A percentile compares a stretch with the other conserved stretches of the same genome.
Conservation (phyloP, 2,329 filamentous ascomycete genomes). For the Fusarium secorum region DNA sequence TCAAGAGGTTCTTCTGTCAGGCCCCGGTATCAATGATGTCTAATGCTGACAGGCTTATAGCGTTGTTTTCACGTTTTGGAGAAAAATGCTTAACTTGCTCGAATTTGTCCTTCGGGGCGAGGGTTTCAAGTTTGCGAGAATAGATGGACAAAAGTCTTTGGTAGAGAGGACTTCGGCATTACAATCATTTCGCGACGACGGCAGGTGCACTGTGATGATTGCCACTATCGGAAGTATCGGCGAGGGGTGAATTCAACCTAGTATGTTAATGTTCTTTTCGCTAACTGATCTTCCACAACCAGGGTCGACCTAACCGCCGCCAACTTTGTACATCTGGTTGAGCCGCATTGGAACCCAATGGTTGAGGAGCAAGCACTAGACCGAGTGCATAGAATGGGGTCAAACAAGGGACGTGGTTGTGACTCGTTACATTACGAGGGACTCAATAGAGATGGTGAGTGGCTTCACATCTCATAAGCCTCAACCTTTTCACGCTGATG, state of each 20-base stretch:
- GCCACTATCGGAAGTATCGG: background rate
- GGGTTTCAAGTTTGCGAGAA: background rate
- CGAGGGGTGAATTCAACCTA: background rate
- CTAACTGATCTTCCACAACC: background rate
- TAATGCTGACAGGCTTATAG: fast-evolving
- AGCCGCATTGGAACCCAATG: background rate
- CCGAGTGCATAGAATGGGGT: background rate
- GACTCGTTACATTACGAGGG: fast-evolving
- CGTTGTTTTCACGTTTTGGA: background rate
- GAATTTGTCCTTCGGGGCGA: background rate
- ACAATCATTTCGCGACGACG: background rate
- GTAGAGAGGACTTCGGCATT: fast-evolving
- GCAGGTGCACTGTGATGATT: background rate
- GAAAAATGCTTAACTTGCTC: background rate
- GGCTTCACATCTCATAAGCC: fast-evolving
- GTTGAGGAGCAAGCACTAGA: background rate
- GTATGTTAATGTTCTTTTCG: background rate
- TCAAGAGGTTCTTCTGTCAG: background rate
- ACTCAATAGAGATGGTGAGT: background rate
- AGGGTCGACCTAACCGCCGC: background rate
- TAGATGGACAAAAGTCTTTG: background rate
- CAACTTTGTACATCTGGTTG: background rate
- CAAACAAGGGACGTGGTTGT: background rate
- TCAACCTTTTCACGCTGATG: background rate
- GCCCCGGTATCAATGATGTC: fast-evolving